Conservation (phyloP, 2,329 filamentous ascomycete genomes). For the Paecilomyces dactylethromorphus region DNA sequence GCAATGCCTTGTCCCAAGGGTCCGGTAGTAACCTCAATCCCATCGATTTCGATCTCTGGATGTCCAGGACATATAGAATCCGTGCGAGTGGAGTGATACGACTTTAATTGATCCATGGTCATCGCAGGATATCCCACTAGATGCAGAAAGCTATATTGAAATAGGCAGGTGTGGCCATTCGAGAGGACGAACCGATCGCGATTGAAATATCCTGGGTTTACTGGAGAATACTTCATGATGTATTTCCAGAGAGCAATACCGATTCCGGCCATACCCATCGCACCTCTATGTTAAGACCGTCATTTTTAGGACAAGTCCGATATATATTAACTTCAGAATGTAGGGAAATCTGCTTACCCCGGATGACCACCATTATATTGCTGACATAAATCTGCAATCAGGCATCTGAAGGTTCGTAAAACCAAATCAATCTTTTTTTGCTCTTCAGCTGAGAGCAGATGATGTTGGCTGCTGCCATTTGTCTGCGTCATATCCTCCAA, state of each 20-base stretch:
- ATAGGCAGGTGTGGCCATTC: constrained; percentile 32
- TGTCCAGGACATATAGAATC: constrained; percentile 27
- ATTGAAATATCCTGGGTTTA: constrained; percentile 35
- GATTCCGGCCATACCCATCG: constrained; percentile 41
- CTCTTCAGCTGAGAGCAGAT: no score
- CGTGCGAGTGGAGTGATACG: constrained; percentile 19
- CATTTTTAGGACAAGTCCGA: no score
- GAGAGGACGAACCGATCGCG: constrained; percentile 41
- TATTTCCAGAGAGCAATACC: constrained; percentile 39
- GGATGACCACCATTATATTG: no score
- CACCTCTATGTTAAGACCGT: constrained; percentile 6
- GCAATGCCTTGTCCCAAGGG: constrained; percentile 56
- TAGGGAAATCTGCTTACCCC: no score
- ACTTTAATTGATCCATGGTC: constrained; percentile 28
- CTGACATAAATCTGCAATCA: no score
- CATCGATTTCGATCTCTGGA: constrained; percentile 53
- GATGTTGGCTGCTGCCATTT: no score
- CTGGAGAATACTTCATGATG: constrained; percentile 35
- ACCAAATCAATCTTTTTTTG: no score
- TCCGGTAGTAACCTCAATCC: constrained; percentile 55
- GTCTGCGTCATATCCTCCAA: no score
- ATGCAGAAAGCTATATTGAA: constrained; percentile 26
- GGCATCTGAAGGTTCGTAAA: no score
- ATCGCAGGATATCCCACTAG: constrained; percentile 24
- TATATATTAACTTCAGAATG: no score